phyloP scores from a whole-genome alignment of 2,329 filamentous ascomycete species.

The Dryadomyces sulphureus region DNA sequence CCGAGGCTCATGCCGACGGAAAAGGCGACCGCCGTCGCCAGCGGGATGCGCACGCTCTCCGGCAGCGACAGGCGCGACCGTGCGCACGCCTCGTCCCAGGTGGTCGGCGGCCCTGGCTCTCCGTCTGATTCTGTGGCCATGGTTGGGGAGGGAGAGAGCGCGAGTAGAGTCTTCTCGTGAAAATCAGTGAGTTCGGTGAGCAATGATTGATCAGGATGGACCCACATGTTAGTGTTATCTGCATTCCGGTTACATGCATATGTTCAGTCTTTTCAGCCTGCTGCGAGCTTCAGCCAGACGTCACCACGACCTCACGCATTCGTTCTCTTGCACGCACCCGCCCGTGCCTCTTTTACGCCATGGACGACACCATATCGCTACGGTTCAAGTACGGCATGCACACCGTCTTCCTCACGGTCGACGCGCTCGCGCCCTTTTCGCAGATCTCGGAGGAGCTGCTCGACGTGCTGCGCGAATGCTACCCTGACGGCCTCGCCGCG shows the following conservation, averaged over 20 bases:
- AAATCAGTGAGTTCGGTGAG: neutral
- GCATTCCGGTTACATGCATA: neutral
- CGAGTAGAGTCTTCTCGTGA: too few species aligned
- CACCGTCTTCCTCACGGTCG: constrained; percentile 55
- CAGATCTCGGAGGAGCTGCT: constrained; percentile 44
- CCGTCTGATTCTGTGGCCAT: constrained; percentile 1
- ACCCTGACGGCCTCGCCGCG: constrained; percentile 34
- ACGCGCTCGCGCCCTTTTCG: constrained; percentile 40
- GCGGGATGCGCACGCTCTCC: constrained; percentile 48
- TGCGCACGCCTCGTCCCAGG: constrained; percentile 16
- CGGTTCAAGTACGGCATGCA: constrained; percentile 59
- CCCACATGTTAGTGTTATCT: neutral
- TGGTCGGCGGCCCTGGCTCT: neutral
- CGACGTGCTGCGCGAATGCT: constrained; percentile 39
- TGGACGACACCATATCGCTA: constrained; percentile 47
- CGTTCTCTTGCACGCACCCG: too few species aligned
- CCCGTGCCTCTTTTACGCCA: too few species aligned
- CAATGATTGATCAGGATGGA: too few species aligned
- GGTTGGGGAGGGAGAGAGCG: neutral
- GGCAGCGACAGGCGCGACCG: constrained; percentile 45
- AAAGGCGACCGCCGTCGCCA: constrained; percentile 49
- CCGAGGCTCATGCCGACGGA: constrained; percentile 57
- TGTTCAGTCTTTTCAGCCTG: neutral
- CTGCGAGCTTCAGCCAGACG: neutral
- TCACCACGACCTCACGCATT: too few species aligned